phyloP scores from a whole-genome alignment of 805 yeast genomes.

The Wickerhamomyces subpelliculosus region DNA sequence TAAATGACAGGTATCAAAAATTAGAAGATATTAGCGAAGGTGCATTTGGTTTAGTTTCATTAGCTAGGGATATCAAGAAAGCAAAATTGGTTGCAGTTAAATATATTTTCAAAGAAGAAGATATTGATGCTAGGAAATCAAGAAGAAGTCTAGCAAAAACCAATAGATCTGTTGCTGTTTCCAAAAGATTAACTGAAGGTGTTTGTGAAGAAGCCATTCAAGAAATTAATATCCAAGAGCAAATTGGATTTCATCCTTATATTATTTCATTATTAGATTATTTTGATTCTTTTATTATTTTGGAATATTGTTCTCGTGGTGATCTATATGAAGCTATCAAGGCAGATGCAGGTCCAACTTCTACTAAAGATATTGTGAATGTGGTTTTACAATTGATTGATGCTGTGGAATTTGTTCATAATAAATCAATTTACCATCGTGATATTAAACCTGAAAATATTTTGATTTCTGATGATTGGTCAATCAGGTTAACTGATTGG shows the following conservation, averaged over 20 bases:
- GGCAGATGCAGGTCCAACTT: conserved; percentile 48
- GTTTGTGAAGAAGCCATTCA: conserved; percentile 53
- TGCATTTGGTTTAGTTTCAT: conserved; percentile 85
- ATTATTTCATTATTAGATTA: conserved; percentile 54
- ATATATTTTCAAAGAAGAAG: conserved; percentile 61
- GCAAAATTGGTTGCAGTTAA: conserved; percentile 72
- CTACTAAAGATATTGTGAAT: conserved; percentile 37
- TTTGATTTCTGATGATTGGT: conserved; percentile 46
- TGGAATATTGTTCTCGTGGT: conserved; percentile 85
- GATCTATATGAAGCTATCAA: conserved; percentile 80
- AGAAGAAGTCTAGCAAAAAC: conserved; percentile 6
- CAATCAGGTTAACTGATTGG: conserved; percentile 68
- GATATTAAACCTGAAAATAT: conserved; percentile 80
- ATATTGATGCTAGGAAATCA: conserved; percentile 22
- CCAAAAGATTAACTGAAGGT: background rate
- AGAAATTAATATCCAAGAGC: conserved; percentile 59
- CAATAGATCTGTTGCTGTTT: background rate
- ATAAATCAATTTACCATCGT: conserved; percentile 65
- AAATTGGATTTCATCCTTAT: conserved; percentile 51
- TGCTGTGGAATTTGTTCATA: conserved; percentile 74
- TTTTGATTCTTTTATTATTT: conserved; percentile 61
- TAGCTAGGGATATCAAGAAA: conserved; percentile 62
- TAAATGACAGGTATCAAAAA: conserved; percentile 58
- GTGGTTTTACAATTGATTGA: conserved; percentile 59
- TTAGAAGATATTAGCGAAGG: conserved; percentile 82